Evolutionary conservation across 305 asterid genomes (phyloP).

Genomic region (Solanum hybrid): DNA sequence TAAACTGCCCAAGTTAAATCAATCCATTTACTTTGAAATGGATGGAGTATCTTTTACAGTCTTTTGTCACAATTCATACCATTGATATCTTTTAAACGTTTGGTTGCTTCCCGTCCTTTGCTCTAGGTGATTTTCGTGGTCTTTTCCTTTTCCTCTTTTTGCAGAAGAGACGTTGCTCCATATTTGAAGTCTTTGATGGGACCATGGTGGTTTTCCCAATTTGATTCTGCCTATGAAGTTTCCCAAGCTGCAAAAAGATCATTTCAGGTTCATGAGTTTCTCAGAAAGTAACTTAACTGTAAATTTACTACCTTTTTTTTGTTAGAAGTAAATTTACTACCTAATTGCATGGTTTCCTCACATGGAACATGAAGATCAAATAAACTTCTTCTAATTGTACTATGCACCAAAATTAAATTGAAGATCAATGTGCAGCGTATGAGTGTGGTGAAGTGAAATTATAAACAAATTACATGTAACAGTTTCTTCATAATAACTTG

Average conservation of each 20-base stretch:
- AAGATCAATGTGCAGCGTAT: background rate
- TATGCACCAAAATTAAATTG: background rate
- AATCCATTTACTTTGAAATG: background rate
- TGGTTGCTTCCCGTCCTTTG: background rate
- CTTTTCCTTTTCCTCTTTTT: constrained; percentile 20
- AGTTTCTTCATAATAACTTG: background rate
- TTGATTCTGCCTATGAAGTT: constrained; percentile 82
- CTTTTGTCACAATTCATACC: background rate
- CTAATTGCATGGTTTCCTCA: background rate
- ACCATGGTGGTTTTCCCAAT: constrained; percentile 99
- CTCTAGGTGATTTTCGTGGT: background rate
- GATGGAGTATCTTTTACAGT: background rate
- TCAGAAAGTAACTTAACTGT: background rate
- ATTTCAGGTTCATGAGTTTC: constrained; percentile 62
- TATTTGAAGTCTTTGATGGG: constrained; percentile 85
- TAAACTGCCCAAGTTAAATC: background rate
- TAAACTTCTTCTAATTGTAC: background rate
- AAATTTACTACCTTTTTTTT: background rate
- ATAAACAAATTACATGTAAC: background rate
- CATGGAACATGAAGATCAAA: background rate
- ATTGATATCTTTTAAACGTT: background rate
- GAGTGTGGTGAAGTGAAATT: background rate
- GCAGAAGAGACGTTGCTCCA: constrained; percentile 94
- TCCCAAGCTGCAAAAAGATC: constrained; percentile 93
- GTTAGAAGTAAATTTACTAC: background rate